A percentile compares a stretch with the other conserved stretches of the same genome.
phyloP scores from a whole-genome alignment of 306 rosid species.

The Quillaja saponaria region DNA sequence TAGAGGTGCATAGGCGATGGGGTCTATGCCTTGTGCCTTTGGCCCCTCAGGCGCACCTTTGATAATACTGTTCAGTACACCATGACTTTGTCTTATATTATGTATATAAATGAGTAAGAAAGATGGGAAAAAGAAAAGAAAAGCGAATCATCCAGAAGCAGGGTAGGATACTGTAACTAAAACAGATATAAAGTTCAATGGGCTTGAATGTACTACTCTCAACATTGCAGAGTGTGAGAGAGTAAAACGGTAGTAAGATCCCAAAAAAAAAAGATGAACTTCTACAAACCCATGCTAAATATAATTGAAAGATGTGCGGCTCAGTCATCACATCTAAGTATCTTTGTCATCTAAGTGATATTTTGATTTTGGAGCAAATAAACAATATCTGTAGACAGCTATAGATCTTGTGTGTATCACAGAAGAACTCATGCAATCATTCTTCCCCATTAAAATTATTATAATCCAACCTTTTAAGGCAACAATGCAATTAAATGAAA shows the following conservation, averaged over 20 bases:
- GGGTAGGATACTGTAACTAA: too few species aligned
- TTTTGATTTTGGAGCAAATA: background rate
- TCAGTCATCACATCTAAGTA: conserved; percentile 17
- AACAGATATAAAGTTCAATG: too few species aligned
- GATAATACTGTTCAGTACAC: too few species aligned
- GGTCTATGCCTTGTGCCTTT: too few species aligned
- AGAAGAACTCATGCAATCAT: background rate
- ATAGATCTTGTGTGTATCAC: conserved; percentile 5
- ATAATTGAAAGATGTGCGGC: background rate
- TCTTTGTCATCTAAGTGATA: background rate
- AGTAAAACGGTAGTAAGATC: conserved; percentile 9
- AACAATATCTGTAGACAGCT: background rate
- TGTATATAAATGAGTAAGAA: background rate
- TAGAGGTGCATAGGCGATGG: too few species aligned
- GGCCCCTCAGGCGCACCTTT: too few species aligned
- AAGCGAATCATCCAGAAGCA: too few species aligned
- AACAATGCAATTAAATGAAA: conserved; percentile 13
- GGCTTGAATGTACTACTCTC: too few species aligned
- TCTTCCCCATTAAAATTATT: background rate
- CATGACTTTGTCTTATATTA: too few species aligned
- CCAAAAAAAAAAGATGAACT: conserved; percentile 11
- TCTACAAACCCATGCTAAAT: conserved; percentile 11
- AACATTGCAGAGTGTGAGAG: background rate
- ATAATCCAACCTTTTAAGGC: background rate
- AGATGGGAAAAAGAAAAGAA: too few species aligned